phyloP scores from a whole-genome alignment of 1,284 basidiomycete genomes.

The Ceraceosorus guamensis region DNA sequence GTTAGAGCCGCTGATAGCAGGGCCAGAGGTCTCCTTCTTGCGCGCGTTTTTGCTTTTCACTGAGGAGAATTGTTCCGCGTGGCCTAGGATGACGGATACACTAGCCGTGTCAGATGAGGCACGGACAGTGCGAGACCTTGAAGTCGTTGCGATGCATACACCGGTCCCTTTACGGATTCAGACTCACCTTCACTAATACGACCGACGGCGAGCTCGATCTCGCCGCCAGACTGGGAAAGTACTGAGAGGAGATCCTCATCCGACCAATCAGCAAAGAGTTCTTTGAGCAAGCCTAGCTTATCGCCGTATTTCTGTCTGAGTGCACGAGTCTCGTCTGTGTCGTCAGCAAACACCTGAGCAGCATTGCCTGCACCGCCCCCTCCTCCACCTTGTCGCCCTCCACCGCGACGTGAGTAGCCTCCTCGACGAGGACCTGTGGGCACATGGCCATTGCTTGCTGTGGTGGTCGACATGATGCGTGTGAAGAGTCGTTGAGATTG shows the following conservation, averaged over 20 bases:
- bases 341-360: constrained; percentile 17
- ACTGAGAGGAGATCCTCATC: constrained; percentile 72
- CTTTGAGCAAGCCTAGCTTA: constrained; percentile 59
- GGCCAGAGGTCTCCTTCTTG: constrained; percentile 32
- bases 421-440: constrained; percentile 10
- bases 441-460: constrained; percentile 12
- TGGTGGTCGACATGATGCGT: constrained; percentile 12
- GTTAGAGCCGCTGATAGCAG: constrained; percentile 12
- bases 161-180: too few relatives aligned
- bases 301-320: constrained; percentile 49
- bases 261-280: constrained; percentile 69
- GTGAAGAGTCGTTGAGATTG: not conserved
- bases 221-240: constrained; percentile 65
- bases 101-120: too few relatives aligned
- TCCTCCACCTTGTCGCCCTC: not conserved
- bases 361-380: not conserved
- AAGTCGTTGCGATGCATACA: too few relatives aligned
- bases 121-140: too few relatives aligned
- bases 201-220: constrained; percentile 65
- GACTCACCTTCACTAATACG: constrained; percentile 71
- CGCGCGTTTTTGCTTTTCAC: constrained; percentile 70
- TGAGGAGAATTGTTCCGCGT: constrained; percentile 73
- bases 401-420: constrained; percentile 2
- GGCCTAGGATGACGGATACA: constrained; percentile 59
- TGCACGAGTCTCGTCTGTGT: constrained; percentile 42